phyloP scores from a whole-genome alignment of 805 yeast species.

The Kurtzmaniella fragi region DNA sequence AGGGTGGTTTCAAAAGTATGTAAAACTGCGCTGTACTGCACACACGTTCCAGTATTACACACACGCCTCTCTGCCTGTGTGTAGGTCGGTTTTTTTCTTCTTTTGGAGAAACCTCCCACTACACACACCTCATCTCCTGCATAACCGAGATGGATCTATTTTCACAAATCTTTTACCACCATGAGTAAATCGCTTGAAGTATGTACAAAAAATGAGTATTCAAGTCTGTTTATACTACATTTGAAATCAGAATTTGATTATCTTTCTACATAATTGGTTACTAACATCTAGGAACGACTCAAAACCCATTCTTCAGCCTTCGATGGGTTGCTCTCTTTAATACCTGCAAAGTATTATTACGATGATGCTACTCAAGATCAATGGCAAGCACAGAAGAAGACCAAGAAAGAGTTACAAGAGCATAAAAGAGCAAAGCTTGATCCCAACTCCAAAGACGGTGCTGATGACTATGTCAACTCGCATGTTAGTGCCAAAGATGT shows the following conservation, averaged over 20 bases:
- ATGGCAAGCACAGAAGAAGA: constrained; percentile 81
- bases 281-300: constrained; percentile 58
- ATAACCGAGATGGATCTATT: no score
- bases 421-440: constrained; percentile 71
- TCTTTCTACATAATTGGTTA: constrained; percentile 6
- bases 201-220: constrained; percentile 19
- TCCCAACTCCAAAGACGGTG: constrained; percentile 47
- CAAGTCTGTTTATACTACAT: background rate
- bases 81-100: no score
- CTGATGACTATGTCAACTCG: constrained; percentile 36
- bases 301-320: constrained; percentile 78
- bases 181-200: constrained; percentile 61
- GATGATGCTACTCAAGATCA: constrained; percentile 87
- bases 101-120: no score
- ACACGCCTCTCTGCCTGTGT: no score
- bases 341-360: constrained; percentile 91
- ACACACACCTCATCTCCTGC: no score
- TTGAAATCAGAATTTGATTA: background rate
- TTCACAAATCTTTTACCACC: background rate
- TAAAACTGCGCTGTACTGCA: no score
- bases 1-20: no score
- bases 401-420: constrained; percentile 56
- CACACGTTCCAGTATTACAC: no score
- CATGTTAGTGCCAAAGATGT: constrained; percentile 58
- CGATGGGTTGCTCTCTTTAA: constrained; percentile 81